Evolutionary conservation across 305 asterid species (phyloP).

Genomic region (Salvia sclarea): DNA sequence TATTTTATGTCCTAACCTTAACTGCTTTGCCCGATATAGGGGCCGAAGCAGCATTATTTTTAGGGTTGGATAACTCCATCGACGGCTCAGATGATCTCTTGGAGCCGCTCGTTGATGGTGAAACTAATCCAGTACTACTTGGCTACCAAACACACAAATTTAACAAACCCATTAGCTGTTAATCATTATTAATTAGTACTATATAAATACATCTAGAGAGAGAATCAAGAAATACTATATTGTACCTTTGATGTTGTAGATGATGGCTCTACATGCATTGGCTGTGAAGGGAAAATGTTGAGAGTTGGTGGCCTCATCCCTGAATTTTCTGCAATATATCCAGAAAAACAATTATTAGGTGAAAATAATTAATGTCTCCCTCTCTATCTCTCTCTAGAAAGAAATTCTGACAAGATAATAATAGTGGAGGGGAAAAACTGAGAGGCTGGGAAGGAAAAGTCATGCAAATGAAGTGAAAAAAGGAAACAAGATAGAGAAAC

Average conservation of each 20-base stretch:
- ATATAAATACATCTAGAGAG: neutral
- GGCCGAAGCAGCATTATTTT: slow-evolving; percentile 47
- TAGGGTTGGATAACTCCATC: slow-evolving; percentile 64
- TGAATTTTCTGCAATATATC: slow-evolving; percentile 57
- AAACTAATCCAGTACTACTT: slow-evolving; percentile 47
- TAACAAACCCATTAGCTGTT: slow-evolving; percentile 36
- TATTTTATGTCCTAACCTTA: slow-evolving; percentile 60
- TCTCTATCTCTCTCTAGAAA: neutral
- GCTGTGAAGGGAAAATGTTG: slow-evolving; percentile 90
- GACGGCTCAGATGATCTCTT: slow-evolving; percentile 85
- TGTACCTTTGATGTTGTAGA: slow-evolving; percentile 54
- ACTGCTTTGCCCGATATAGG: slow-evolving; percentile 61
- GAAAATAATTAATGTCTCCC: neutral
- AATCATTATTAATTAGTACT: neutral
- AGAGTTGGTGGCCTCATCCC: slow-evolving; percentile 90
- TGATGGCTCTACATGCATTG: slow-evolving; percentile 92
- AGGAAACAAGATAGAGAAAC: neutral
- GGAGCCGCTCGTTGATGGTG: slow-evolving; percentile 63
- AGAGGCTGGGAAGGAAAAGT: neutral
- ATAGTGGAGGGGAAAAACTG: slow-evolving; percentile 18
- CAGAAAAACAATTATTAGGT: neutral
- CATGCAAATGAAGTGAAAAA: slow-evolving; percentile 14
- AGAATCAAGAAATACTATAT: slow-evolving; percentile 1
- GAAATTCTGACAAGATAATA: slow-evolving; percentile 20
- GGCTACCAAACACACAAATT: slow-evolving; percentile 51